Conservation (phyloP, 441 rosid genomes). For the Croton setiger region DNA sequence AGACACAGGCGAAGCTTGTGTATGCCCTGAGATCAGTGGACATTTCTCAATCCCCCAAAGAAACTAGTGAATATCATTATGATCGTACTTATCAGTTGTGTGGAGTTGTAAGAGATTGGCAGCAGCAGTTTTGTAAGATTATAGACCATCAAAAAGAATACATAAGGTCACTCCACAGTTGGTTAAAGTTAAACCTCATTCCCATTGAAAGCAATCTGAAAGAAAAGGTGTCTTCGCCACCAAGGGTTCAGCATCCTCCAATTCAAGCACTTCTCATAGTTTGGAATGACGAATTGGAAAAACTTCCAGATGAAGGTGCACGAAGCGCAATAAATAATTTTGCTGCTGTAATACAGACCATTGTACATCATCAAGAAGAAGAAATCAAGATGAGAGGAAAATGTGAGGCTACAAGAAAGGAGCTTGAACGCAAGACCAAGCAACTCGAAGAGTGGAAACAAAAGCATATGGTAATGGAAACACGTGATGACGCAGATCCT, state of each 20-base stretch:
- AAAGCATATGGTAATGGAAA: constrained; percentile 42
- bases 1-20: constrained; percentile 45
- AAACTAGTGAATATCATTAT: constrained; percentile 65
- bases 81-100: constrained; percentile 60
- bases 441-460: constrained; percentile 63
- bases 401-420: constrained; percentile 57
- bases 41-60: constrained; percentile 46
- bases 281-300: constrained; percentile 62
- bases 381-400: constrained; percentile 53
- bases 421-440: constrained; percentile 44
- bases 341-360: constrained; percentile 56
- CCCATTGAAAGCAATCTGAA: constrained; percentile 86
- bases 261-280: constrained; percentile 57
- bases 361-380: constrained; percentile 57
- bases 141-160: constrained; percentile 65
- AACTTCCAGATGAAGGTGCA: constrained; percentile 64
- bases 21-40: constrained; percentile 41
- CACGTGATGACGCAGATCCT: constrained; percentile 47
- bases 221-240: constrained; percentile 89
- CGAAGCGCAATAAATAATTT: constrained; percentile 57
- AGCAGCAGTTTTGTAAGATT: constrained; percentile 55
- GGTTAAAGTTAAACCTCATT: constrained; percentile 74
- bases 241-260: constrained; percentile 50
- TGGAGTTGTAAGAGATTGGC: constrained; percentile 73
- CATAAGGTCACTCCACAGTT: constrained; percentile 51